Evolutionary conservation across 768 basidiomycete genomes (phyloP), one percentile per base, ranked within the genome.

Genomic region (Hypsizygus marmoreus): DNA sequence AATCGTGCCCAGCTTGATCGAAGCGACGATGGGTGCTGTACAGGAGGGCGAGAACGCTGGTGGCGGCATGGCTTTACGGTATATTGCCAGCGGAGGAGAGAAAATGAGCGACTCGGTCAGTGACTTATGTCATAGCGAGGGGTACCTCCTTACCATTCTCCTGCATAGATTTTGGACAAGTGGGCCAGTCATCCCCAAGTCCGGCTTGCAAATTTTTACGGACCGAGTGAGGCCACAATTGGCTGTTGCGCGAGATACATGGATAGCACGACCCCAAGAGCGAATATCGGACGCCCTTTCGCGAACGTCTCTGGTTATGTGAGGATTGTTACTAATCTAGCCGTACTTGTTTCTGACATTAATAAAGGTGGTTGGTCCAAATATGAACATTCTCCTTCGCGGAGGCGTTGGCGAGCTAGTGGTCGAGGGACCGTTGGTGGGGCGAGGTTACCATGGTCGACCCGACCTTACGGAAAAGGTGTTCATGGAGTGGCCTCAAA

Each of bases 201-300:
- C 26, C 66, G 65, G 17, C 58, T 79, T 10, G 75, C 70, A 8
- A 79, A 78, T 49, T 77, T 77, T 48, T 77, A 79, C 50, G 76
- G 77, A 1, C 77, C 77, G 13, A 79, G 71, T 40, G 77, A 79
- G 56, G 76, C 68, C 16, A 77, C 77, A 6, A 79, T 79, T 49
- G 77, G 77, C 8, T 79, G 77, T 52, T 73, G 71, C 42, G 70
- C 72, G 3, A 63, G 76, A 29, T 64, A 63, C 31, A 71, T 79
- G 71, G 63, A 70, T 40, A 50, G 57, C 26, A 60, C 52, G 16
- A 73, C 65, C 13, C 70, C 69, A 10, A 67, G 68, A 41, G 67
- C 69, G 10, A 75, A 77, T 42, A 69, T 79, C 29, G 76, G 76
- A 16, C 62, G 56, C 30, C 61, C 72, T 7, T 75, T 77, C 30